These are phyloP conservation scores for Rosa rugosa DNA, from an alignment of 306 rosid genomes.

Conservation along the genomic window DNA sequence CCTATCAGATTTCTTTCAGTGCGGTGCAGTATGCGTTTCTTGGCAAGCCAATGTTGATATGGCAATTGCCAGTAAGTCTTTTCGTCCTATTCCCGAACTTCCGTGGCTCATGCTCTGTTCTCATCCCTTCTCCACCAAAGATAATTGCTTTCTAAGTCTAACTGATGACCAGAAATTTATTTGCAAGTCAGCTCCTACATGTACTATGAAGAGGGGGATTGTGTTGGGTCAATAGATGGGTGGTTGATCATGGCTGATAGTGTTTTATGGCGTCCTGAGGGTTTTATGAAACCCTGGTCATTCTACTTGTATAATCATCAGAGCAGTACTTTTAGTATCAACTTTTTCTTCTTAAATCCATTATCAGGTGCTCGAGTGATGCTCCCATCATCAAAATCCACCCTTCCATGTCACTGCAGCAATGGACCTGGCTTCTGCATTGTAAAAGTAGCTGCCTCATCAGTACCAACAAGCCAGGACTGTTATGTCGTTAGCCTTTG, in stretches of 20 bases:
- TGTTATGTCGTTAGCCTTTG: not conserved
- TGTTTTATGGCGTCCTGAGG: not conserved
- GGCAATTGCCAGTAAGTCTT: not conserved
- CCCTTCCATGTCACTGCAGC: not conserved
- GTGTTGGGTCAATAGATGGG: not conserved
- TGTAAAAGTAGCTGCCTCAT: not conserved
- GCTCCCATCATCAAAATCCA: not conserved
- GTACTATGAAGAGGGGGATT: not conserved
- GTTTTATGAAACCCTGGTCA: conserved; percentile 6
- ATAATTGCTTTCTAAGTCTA: not conserved
- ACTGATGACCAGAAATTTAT: not conserved
- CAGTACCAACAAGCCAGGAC: not conserved
- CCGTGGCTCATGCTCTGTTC: not conserved
- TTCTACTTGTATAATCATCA: not conserved
- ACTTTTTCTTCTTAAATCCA: conserved; percentile 7
- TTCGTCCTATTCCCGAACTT: not conserved
- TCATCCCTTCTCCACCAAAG: not conserved
- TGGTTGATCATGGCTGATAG: conserved; percentile 7
- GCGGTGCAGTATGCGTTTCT: not conserved
- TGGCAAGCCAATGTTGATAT: not conserved
- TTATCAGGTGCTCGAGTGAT: not conserved
- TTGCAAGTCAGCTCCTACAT: not conserved
- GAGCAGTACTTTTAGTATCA: not conserved
- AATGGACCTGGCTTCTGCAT: not conserved
- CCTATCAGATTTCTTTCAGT: not conserved